phyloP scores from a whole-genome alignment of 2,329 filamentous ascomycete genomes.

The Xylariaceae sp. region DNA sequence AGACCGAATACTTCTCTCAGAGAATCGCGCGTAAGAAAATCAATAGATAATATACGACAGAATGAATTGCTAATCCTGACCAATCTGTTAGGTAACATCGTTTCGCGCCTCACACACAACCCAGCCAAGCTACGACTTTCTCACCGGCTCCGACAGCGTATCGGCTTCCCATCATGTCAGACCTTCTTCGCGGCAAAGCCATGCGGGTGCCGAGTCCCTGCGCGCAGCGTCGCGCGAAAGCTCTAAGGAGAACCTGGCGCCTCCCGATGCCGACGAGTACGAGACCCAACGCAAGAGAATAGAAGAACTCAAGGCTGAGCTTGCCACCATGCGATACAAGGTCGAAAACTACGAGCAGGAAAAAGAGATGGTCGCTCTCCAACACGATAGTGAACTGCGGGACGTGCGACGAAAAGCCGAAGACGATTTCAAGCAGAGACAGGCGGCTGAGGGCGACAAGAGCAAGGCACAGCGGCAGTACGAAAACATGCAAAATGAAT shows the following conservation, averaged over 20 bases:
- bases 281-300: constrained; percentile 59
- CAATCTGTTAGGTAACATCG: constrained; percentile 43
- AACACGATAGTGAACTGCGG: constrained; percentile 81
- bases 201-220: constrained; percentile 41
- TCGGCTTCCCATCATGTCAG: constrained; percentile 35
- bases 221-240: constrained; percentile 58
- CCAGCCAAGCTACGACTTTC: constrained; percentile 62
- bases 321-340: constrained; percentile 86
- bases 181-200: constrained; percentile 47
- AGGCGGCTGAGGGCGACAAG: constrained; percentile 60
- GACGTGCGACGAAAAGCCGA: constrained; percentile 81
- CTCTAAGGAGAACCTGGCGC: constrained; percentile 62
- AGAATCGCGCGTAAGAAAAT: constrained; percentile 36
- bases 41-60: not conserved
- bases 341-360: constrained; percentile 87
- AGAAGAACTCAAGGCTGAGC: constrained; percentile 85
- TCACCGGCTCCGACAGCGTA: constrained; percentile 55
- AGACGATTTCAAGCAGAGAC: constrained; percentile 73
- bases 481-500: constrained; percentile 54
- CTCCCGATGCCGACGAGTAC: constrained; percentile 61
- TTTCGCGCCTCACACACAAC: constrained; percentile 52
- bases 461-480: constrained; percentile 53
- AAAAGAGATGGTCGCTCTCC: constrained; percentile 75
- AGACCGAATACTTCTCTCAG: constrained; percentile 26
- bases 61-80: constrained; percentile 1